A percentile compares a stretch with the other conserved stretches of the same genome.
These are phyloP conservation scores for Gryganskiella cystojenkinii DNA, from an alignment of 192 early-diverging fungal species.

Conservation along the genomic window DNA sequence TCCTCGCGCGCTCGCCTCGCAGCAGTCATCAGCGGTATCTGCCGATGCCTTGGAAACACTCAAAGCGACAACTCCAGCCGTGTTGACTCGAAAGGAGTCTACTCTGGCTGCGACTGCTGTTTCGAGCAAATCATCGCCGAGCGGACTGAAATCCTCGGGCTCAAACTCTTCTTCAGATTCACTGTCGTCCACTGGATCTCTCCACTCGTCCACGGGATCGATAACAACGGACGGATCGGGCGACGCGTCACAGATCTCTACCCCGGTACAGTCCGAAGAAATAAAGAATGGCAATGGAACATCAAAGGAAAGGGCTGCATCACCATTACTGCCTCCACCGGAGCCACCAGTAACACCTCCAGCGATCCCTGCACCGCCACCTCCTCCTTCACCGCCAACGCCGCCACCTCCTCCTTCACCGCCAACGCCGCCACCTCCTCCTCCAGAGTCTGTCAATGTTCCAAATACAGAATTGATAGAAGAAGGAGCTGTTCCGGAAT, in stretches of 20 bases:
- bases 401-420: constrained; percentile 11
- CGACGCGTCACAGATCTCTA: neutral
- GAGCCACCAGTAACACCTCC: neutral
- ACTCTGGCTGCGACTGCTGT: neutral
- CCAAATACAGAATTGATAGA: neutral
- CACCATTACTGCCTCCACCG: neutral
- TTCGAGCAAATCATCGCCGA: neutral
- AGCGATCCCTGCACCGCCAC: neutral
- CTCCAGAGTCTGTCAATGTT: neutral
- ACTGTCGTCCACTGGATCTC: constrained; percentile 17
- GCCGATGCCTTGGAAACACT: too few relatives aligned
- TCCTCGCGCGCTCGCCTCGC: too few relatives aligned
- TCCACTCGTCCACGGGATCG: neutral
- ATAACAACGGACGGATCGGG: neutral
- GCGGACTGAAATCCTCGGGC: neutral
- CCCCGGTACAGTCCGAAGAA: neutral
- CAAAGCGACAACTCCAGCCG: too few relatives aligned
- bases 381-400: neutral
- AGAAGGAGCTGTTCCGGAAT: neutral
- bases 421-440: neutral
- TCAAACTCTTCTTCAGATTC: constrained; percentile 7
- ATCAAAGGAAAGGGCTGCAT: too few relatives aligned
- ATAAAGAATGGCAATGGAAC: too few relatives aligned
- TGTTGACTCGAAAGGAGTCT: too few relatives aligned
- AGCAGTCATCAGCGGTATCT: too few relatives aligned